phyloP scores from a whole-genome alignment of 345 rosid species.

The Noccaea caerulescens region DNA sequence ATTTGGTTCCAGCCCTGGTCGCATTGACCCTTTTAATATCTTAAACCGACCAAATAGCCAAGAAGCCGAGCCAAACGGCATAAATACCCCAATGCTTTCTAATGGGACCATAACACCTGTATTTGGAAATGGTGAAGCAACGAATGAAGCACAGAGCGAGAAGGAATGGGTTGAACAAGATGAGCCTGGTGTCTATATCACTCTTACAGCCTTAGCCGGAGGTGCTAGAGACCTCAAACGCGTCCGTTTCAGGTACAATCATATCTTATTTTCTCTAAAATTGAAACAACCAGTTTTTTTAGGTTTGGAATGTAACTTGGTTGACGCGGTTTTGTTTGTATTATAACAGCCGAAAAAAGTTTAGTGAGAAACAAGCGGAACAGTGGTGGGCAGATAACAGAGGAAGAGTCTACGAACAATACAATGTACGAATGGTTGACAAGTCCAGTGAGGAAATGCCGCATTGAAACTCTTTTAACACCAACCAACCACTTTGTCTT shows the following conservation, averaged over 20 bases:
- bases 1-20: slow-evolving; percentile 63
- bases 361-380: slow-evolving; percentile 96
- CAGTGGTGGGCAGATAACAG: slow-evolving; percentile 99
- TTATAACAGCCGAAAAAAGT: slow-evolving; percentile 82
- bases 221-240: slow-evolving; percentile 95
- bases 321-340: slow-evolving; percentile 7
- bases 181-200: slow-evolving; percentile 95
- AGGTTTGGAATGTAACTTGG: neutral
- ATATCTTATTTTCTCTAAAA: neutral
- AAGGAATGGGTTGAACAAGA: slow-evolving; percentile 97
- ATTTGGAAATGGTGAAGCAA: slow-evolving; percentile 58
- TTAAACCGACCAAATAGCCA: slow-evolving; percentile 54
- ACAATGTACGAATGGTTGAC: slow-evolving; percentile 80
- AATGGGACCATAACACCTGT: slow-evolving; percentile 57
- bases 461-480: slow-evolving; percentile 49
- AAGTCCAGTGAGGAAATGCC: slow-evolving; percentile 78
- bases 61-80: slow-evolving; percentile 55
- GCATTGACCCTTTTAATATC: slow-evolving; percentile 51
- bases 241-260: slow-evolving; percentile 90
- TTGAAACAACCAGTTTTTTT: neutral
- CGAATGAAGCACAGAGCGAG: slow-evolving; percentile 64
- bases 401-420: slow-evolving; percentile 81
- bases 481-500: slow-evolving; percentile 23
- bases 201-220: slow-evolving; percentile 83
- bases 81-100: slow-evolving; percentile 53